Percentiles rank a stretch among this genome's conserved stretches.
Conservation (phyloP, 208 protist genomes). For the Leishmania lainsoni region DNA sequence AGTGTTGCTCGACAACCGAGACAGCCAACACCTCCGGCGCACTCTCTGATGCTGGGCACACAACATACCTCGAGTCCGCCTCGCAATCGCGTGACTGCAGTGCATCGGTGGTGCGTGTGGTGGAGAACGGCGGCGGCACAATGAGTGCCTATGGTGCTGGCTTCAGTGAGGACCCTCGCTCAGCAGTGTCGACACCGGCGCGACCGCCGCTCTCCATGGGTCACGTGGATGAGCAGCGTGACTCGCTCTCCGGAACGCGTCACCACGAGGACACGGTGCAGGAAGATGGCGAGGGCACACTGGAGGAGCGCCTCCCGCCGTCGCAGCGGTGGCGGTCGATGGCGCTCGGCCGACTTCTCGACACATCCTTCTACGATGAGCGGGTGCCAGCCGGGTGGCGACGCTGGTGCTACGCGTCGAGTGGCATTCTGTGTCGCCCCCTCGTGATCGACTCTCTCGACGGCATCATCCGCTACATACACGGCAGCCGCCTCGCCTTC, state of each 20-base stretch:
- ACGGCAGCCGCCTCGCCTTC: conserved; percentile 59
- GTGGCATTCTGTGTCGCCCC: conserved; percentile 45
- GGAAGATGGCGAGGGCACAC: neutral
- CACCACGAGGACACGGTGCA: conserved; percentile 9
- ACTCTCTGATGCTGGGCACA: conserved; percentile 30
- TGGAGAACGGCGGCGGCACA: conserved; percentile 6
- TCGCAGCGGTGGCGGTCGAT: conserved; percentile 41
- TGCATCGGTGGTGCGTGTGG: conserved; percentile 21
- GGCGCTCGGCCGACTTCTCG: conserved; percentile 30
- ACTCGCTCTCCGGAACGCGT: neutral
- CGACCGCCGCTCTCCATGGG: neutral
- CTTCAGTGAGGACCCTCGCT: conserved; percentile 20
- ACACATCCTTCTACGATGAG: conserved; percentile 33
- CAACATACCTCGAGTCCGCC: conserved; percentile 22
- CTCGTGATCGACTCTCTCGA: conserved; percentile 79
- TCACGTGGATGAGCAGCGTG: conserved; percentile 14
- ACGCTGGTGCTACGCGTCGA: conserved; percentile 57
- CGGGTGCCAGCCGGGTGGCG: conserved; percentile 53
- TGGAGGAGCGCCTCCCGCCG: conserved; percentile 19
- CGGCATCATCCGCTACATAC: conserved; percentile 64
- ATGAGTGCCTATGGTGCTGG: conserved; percentile 1
- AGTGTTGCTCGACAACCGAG: conserved; percentile 27
- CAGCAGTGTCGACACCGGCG: conserved; percentile 17
- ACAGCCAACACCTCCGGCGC: conserved; percentile 36
- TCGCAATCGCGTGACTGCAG: conserved; percentile 26